Evolutionary conservation across 73 alveolate genomes (phyloP), one percentile per base, ranked within the genome.

Genomic region (Paraurostyla sp.): DNA sequence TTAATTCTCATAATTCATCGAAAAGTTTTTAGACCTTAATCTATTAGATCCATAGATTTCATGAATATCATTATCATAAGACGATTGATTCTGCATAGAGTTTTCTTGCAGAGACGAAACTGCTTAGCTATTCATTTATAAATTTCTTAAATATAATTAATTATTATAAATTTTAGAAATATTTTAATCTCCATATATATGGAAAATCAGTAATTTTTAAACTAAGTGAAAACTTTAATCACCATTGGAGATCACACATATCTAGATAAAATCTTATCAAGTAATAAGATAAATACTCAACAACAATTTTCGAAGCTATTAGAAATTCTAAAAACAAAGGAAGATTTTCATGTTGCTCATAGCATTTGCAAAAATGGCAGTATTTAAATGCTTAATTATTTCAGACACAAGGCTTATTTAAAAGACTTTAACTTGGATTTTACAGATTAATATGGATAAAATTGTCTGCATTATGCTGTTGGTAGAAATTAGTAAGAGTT

Each of bases 391-490:
- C 58, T 65, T 38, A 36, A 40, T 38, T 65, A 38, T 65, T 38
- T 65, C 82, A 65, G 58, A 65, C 16, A 16, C 23, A 65, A 65
- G 25, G 9, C 22, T 20, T 15, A 40, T 65, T 23, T 13, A 33
- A 65, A 65, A 38, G 82, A 65, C 41, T 65, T 65, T 38, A 65
- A 65, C 25, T 38, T 65, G 32, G 82, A 65, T 22, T 65, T 65
- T 40, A 16, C 25, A 11, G 82, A 65, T 40, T 18, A 65, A 40
- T 38, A 38, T 40, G 42, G 42, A 1, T 22, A 65, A 40, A 65
- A 65, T 36, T 65, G 82, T 30, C 25, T 65, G 36, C 82, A 65
- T 38, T 65, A 65, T 65, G 82, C 82, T 6, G 82, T 65, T 0
- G 15, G 16, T 1, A 65, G 82, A 65, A 38, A 38, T 32, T 13